Evolutionary conservation across 139 green algal genomes (phyloP).

Genomic region (Chlorella sp.): DNA sequence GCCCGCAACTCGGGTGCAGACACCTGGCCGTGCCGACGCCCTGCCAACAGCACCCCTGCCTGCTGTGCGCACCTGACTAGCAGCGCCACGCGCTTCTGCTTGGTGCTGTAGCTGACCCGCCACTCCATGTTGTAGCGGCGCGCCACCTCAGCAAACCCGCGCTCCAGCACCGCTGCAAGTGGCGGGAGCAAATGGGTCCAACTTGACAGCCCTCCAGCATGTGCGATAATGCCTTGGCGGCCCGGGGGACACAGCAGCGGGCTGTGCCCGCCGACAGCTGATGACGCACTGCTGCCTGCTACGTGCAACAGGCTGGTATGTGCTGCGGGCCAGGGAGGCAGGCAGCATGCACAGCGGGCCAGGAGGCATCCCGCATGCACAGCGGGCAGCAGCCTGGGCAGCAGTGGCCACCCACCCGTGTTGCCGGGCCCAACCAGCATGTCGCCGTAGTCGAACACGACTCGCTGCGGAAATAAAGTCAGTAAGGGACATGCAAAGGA

Average conservation of each 20-base stretch:
- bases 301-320: too few relatives aligned
- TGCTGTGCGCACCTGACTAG: slow-evolving; percentile 45
- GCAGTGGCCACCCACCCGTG: too few relatives aligned
- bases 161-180: slow-evolving; percentile 59
- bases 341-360: too few relatives aligned
- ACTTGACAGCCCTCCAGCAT: too few relatives aligned
- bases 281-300: too few relatives aligned
- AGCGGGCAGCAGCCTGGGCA: too few relatives aligned
- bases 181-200: too few relatives aligned
- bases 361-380: too few relatives aligned
- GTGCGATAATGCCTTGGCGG: too few relatives aligned
- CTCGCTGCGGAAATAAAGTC: slow-evolving; percentile 26
- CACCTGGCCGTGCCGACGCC: background rate
- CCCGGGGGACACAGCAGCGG: too few relatives aligned
- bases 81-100: slow-evolving; percentile 64
- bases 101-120: slow-evolving; percentile 57
- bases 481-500: background rate
- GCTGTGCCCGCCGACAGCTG: too few relatives aligned
- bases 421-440: slow-evolving; percentile 70
- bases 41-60: background rate
- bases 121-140: slow-evolving; percentile 72
- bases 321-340: too few relatives aligned
- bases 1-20: background rate
- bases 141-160: slow-evolving; percentile 67
- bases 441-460: slow-evolving; percentile 69